Conservation (phyloP, 805 yeast genomes). For the Tetrapisispora phaffii region DNA sequence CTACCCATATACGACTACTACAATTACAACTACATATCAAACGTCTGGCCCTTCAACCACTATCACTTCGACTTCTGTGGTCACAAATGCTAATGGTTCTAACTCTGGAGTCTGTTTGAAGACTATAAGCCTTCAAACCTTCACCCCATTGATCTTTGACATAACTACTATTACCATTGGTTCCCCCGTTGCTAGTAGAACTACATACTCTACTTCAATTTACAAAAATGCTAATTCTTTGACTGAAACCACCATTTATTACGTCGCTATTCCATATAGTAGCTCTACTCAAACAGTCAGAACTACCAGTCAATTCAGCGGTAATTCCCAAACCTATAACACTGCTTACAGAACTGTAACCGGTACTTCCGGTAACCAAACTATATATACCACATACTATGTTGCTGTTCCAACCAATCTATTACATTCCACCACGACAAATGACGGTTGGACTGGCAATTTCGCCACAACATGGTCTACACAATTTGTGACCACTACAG, state of each 20-base stretch:
- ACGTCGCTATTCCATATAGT: background rate
- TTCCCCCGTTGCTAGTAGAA: background rate
- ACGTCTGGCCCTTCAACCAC: no score
- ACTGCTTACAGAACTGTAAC: background rate
- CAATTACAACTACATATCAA: no score
- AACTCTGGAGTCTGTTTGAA: no score
- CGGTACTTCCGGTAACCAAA: background rate
- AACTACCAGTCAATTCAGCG: background rate
- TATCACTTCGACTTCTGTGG: no score
- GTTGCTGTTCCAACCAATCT: background rate
- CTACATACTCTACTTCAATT: background rate
- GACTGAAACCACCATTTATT: background rate
- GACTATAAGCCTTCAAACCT: no score
- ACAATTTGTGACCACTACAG: no score
- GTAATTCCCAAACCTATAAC: background rate
- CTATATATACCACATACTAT: background rate
- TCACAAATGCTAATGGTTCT: no score
- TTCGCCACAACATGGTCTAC: no score
- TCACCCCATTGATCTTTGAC: background rate
- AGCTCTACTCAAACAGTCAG: background rate
- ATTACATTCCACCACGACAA: background rate
- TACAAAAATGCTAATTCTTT: background rate
- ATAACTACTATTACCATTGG: background rate
- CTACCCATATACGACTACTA: no score
- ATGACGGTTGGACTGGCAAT: no score